A percentile compares a stretch with the other conserved stretches of the same genome.
Conservation (phyloP, 495 filamentous ascomycete genomes). For the Podospora sp. region DNA sequence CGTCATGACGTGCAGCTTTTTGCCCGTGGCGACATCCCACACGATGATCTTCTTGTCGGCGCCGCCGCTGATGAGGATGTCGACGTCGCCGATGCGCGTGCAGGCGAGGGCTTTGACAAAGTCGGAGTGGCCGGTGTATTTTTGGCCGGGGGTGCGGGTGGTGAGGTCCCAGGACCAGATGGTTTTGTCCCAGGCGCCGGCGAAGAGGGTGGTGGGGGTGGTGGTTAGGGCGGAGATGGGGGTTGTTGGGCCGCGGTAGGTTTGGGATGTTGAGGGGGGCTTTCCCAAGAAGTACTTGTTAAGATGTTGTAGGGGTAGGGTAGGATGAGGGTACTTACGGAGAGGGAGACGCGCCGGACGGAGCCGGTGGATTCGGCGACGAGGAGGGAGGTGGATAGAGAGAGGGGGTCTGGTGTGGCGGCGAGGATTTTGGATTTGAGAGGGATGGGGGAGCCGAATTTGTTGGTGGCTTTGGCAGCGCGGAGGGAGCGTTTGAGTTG, state of each 20-base stretch:
- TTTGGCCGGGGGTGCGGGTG: conserved; percentile 53
- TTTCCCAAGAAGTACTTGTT: no score
- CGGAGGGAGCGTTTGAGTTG: conserved; percentile 72
- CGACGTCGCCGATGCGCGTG: conserved; percentile 55
- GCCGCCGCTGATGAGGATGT: conserved; percentile 79
- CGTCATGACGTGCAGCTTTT: conserved; percentile 70
- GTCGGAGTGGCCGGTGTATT: conserved; percentile 80
- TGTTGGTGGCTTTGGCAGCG: conserved; percentile 79
- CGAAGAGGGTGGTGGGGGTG: conserved; percentile 64
- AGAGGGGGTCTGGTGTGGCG: conserved; percentile 66
- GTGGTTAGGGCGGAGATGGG: conserved; percentile 79
- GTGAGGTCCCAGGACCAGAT: conserved; percentile 79
- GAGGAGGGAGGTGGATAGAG: conserved; percentile 61
- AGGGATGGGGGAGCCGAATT: conserved; percentile 75
- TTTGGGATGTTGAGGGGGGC: conserved; percentile 39
- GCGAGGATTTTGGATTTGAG: conserved; percentile 86
- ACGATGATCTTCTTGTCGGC: conserved; percentile 85
- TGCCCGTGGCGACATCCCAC: conserved; percentile 71
- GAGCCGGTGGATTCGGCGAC: conserved; percentile 82
- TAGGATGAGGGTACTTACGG: conserved; percentile 47
- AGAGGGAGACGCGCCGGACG: conserved; percentile 69
- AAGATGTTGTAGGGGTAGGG: no score
- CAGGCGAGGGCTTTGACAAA: conserved; percentile 81
- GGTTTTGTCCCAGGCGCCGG: conserved; percentile 90
- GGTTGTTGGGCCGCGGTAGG: conserved; percentile 72